Base-by-base conservation (phyloP, 1,284 basidiomycete species). In the Pterulicium gracile region DNA sequence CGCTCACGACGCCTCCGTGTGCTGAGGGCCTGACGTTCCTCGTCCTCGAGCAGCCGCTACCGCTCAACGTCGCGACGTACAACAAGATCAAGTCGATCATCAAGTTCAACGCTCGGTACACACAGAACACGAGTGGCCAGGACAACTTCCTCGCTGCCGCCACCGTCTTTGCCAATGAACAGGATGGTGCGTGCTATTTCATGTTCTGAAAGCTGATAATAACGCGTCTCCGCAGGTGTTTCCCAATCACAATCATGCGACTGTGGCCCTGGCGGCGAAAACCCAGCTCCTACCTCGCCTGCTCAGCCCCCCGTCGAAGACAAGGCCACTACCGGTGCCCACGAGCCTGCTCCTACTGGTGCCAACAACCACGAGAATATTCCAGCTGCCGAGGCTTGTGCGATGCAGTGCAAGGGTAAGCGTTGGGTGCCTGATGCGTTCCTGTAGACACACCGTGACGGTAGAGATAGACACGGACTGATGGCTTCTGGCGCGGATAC, bases 21-120 rank as follows among this genome's bases (percentile, higher is more conserved):
- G 47, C 47, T 24, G 54, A 55, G 44, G 54, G 54, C 4, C 44
- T 53, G n/a, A 53, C 52, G 4, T 55, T 55, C 52, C 52, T 55
- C 23, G 51, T 55, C 46, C 42, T 55, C 39, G 50, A 48, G 43
- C 45, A 55, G 44, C 54, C 54, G 21, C 23, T 50, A 14, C 35
- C 49, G 27, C 34, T 50, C 14, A 47, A 50, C 39, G 49, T 50
- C 23, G 34, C 42, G 24, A 50, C 49, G n/a, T 50, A 27, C 43
- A 50, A 50, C 35, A 40, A 42, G 17, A 34, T 50, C 32, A 50
- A 50, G 43, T 22, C 20, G 4, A 21, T 43, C 5, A 43, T 43
- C 42, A 43, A 43, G 42, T 43, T 43, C 42, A 43, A 43, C 17
- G 42, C 42, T 10, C 4, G 42, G 20, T 43, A 43, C 20, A 43